Percentiles rank a stretch among this genome's conserved stretches.
Evolutionary conservation across 805 yeast genomes (phyloP).

Genomic region (Komagataella pseudopastoris): DNA sequence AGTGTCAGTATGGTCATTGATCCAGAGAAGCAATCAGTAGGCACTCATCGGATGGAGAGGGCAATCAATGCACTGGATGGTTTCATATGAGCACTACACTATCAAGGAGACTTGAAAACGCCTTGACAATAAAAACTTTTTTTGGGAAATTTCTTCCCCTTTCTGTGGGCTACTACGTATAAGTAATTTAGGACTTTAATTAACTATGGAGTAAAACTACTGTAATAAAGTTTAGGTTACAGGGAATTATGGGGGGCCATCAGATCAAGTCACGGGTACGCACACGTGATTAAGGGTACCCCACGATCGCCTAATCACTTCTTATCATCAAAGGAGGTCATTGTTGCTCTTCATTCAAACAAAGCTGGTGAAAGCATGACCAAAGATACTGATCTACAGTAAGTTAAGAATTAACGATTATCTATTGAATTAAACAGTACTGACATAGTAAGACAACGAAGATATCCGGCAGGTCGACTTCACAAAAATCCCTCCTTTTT

Average conservation of each 20-base stretch:
- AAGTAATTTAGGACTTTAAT: too few relatives aligned
- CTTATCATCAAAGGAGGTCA: neutral
- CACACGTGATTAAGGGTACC: neutral
- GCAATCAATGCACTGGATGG: constrained; percentile 87
- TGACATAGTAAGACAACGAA: neutral
- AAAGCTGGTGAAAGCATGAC: neutral
- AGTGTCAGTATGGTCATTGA: constrained; percentile 88
- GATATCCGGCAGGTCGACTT: neutral
- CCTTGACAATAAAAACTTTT: too few relatives aligned
- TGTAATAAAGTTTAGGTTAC: too few relatives aligned
- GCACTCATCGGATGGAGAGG: constrained; percentile 63
- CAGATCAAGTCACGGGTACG: neutral
- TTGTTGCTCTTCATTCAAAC: neutral
- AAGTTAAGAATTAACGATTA: neutral
- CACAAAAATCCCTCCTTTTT: constrained; percentile 7
- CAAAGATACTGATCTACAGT: neutral
- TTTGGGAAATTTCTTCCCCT: neutral
- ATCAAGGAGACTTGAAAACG: neutral
- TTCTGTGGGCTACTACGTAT: neutral
- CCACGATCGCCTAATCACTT: neutral
- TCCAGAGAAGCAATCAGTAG: constrained; percentile 67
- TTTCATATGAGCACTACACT: constrained; percentile 15
- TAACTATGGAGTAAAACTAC: too few relatives aligned
- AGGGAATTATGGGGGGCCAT: too few relatives aligned
- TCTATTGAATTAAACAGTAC: neutral